Evolutionary conservation across 2,329 filamentous ascomycete species (phyloP).

Genomic region (Cladophialophora psammophila): DNA sequence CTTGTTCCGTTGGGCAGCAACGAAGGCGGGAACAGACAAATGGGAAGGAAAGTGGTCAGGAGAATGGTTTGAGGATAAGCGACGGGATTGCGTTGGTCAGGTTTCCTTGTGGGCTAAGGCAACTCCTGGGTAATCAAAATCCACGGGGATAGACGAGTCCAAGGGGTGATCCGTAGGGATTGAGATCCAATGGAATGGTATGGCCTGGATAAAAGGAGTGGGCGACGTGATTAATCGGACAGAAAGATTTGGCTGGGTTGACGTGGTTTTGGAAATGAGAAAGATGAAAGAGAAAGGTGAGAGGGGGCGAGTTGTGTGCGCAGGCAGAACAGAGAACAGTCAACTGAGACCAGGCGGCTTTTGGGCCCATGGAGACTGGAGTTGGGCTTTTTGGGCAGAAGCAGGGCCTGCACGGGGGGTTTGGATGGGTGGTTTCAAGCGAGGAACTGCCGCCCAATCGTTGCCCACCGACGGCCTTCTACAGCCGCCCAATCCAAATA

Average conservation of each 20-base stretch:
- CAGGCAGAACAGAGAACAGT: constrained; percentile 32
- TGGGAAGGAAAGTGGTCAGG: constrained; percentile 31
- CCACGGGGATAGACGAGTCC: constrained; percentile 21
- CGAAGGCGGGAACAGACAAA: constrained; percentile 26
- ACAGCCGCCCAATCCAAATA: constrained; percentile 8
- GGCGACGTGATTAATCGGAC: constrained; percentile 26
- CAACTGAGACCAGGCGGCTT: constrained; percentile 6
- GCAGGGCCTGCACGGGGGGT: constrained; percentile 10
- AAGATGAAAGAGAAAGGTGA: constrained; percentile 23
- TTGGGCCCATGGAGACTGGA: not conserved
- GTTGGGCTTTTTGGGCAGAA: not conserved
- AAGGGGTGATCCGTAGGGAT: constrained; percentile 21
- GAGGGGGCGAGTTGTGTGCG: constrained; percentile 28
- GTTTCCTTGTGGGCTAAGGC: constrained; percentile 29
- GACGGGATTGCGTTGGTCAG: constrained; percentile 29
- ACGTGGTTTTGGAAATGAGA: constrained; percentile 17
- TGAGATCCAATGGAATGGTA: constrained; percentile 30
- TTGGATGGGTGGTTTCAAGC: constrained; percentile 14
- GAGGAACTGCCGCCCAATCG: constrained; percentile 23
- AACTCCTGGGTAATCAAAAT: constrained; percentile 28
- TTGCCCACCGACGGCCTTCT: not conserved
- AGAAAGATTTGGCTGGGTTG: constrained; percentile 18
- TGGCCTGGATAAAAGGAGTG: constrained; percentile 22
- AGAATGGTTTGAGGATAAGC: constrained; percentile 31
- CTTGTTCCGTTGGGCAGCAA: constrained; percentile 38